These are phyloP conservation scores for Metschnikowia corniflorae DNA, from an alignment of 805 yeast species.

Conservation along the genomic window DNA sequence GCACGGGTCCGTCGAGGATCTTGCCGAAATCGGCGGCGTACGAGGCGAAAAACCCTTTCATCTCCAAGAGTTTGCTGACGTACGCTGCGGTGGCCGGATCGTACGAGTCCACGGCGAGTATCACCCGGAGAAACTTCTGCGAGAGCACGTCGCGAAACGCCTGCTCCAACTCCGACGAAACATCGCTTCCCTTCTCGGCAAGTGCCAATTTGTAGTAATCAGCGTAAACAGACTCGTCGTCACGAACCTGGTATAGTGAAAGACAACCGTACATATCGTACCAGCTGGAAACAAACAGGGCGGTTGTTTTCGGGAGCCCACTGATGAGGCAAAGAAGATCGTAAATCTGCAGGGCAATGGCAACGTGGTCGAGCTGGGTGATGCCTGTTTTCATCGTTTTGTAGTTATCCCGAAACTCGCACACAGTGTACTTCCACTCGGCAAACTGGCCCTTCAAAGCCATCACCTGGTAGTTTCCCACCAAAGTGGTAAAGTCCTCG, in stretches of 20 bases:
- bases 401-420: conserved; percentile 46
- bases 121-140: conserved; percentile 53
- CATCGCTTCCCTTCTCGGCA: conserved; percentile 24
- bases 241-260: conserved; percentile 53
- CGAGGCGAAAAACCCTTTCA: conserved; percentile 52
- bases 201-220: conserved; percentile 34
- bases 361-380: conserved; percentile 22
- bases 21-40: conserved; percentile 25
- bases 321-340: conserved; percentile 44
- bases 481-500: conserved; percentile 37
- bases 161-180: conserved; percentile 17
- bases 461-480: conserved; percentile 41
- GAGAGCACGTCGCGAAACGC: conserved; percentile 54
- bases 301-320: conserved; percentile 49
- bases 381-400: conserved; percentile 23
- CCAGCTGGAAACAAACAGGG: conserved; percentile 57
- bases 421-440: conserved; percentile 49
- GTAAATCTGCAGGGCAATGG: conserved; percentile 34
- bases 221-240: conserved; percentile 36
- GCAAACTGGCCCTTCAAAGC: conserved; percentile 40
- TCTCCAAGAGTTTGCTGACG: conserved; percentile 57
- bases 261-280: conserved; percentile 60
- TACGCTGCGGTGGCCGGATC: conserved; percentile 65
- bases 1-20: conserved; percentile 1
- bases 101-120: conserved; percentile 55